phyloP scores from a whole-genome alignment of 371 early-diverging fungal genomes.

The Mucor plumbeus region DNA sequence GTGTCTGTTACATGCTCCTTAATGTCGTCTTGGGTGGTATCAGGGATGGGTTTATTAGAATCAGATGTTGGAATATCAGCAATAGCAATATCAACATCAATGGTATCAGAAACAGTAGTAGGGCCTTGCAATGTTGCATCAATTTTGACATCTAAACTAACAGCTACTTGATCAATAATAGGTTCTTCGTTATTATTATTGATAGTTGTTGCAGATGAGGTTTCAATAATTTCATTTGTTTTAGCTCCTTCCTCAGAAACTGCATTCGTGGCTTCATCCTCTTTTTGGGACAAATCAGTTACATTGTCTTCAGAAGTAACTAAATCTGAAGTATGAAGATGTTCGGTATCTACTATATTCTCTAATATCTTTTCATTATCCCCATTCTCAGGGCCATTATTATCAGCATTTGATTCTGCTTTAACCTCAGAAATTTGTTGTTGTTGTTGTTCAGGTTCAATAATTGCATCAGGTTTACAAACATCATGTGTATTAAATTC shows the following conservation, averaged over 20 bases:
- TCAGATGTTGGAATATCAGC: neutral
- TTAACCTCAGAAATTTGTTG: neutral
- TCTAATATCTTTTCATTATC: neutral
- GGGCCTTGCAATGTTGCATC: neutral
- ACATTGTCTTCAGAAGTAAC: neutral
- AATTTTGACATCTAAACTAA: neutral
- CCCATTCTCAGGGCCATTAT: neutral
- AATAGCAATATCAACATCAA: neutral
- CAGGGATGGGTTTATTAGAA: neutral
- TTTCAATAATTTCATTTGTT: neutral
- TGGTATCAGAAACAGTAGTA: neutral
- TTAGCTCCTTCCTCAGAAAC: neutral
- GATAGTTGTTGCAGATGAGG: too few relatives aligned
- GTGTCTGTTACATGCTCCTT: neutral
- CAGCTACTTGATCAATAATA: neutral
- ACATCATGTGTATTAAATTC: neutral
- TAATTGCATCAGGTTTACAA: constrained; percentile 14
- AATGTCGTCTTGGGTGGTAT: constrained; percentile 1
- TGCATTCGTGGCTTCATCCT: neutral
- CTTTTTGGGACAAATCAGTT: constrained; percentile 8
- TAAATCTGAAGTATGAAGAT: neutral
- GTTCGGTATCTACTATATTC: neutral
- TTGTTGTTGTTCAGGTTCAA: neutral
- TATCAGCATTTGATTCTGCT: neutral
- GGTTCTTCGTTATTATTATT: neutral